phyloP scores from a whole-genome alignment of 148 eudicot genomes.

The Limonium bicolor region DNA sequence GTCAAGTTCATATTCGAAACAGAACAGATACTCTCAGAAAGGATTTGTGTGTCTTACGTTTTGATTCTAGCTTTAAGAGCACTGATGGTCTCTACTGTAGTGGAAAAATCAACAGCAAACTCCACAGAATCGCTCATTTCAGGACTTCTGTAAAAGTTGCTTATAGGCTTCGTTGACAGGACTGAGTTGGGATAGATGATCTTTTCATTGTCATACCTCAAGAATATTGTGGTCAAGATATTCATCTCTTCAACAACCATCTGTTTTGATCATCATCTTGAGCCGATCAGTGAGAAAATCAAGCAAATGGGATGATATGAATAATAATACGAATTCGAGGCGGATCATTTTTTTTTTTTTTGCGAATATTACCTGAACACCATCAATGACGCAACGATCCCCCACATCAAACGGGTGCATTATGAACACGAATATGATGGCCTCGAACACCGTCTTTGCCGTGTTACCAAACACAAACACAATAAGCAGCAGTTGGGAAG shows the following conservation, averaged over 20 bases:
- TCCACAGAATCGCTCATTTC: slow-evolving; percentile 61
- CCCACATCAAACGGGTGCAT: slow-evolving; percentile 94
- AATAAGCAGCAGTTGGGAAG: slow-evolving; percentile 56
- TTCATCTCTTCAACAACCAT: slow-evolving; percentile 93
- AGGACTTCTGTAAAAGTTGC: slow-evolving; percentile 83
- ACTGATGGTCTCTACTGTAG: slow-evolving; percentile 53
- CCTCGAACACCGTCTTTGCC: slow-evolving; percentile 54
- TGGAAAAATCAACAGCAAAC: slow-evolving; percentile 51
- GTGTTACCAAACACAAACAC: slow-evolving; percentile 56
- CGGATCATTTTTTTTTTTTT: neutral
- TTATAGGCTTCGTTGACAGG: slow-evolving; percentile 60
- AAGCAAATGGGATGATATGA: neutral
- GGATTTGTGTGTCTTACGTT: slow-evolving; percentile 13
- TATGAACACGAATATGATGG: slow-evolving; percentile 63
- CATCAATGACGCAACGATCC: slow-evolving; percentile 82
- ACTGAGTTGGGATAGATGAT: slow-evolving; percentile 68
- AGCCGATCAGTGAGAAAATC: neutral
- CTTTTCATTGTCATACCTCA: slow-evolving; percentile 68
- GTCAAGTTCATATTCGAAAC: neutral
- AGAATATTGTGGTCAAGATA: slow-evolving; percentile 68
- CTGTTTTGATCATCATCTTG: slow-evolving; percentile 26
- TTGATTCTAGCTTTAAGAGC: slow-evolving; percentile 47
- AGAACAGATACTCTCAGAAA: neutral
- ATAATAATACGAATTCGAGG: neutral
- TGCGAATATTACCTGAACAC: slow-evolving; percentile 42